Evolutionary conservation across 2,329 filamentous ascomycete species (phyloP).

Genomic region (Fusarium denticulatum): DNA sequence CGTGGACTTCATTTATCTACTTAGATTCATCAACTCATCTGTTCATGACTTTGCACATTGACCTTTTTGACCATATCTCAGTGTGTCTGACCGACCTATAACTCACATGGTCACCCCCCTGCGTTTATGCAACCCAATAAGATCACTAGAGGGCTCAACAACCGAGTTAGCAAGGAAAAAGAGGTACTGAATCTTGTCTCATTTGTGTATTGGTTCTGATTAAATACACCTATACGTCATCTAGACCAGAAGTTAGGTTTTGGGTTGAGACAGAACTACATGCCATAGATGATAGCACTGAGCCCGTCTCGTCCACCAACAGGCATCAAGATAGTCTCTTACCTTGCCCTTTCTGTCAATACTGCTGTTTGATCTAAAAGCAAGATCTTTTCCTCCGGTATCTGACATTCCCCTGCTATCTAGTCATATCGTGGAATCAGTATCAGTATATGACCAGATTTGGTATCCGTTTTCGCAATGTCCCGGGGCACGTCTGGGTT

Average conservation of each 20-base stretch:
- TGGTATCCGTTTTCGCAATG: neutral
- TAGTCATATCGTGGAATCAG: neutral
- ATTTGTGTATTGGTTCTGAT: neutral
- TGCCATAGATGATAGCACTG: neutral
- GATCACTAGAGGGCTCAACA: neutral
- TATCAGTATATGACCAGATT: neutral
- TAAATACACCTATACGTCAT: neutral
- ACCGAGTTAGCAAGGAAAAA: neutral
- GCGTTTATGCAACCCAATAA: neutral
- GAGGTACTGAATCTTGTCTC: neutral
- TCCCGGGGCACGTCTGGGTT: neutral
- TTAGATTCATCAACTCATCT: neutral
- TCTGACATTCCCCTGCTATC: accelerated
- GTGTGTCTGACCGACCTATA: accelerated
- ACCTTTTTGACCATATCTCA: accelerated
- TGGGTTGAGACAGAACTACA: neutral
- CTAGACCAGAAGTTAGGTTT: neutral
- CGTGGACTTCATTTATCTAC: accelerated
- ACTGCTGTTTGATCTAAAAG: neutral
- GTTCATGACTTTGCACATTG: neutral
- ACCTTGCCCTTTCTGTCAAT: accelerated
- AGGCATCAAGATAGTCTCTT: neutral
- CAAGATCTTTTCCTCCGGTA: accelerated
- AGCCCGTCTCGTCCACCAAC: neutral
- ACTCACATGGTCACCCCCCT: neutral